Base-by-base conservation (phyloP, 2,329 filamentous ascomycete species). In the Talaromyces sp. region DNA sequence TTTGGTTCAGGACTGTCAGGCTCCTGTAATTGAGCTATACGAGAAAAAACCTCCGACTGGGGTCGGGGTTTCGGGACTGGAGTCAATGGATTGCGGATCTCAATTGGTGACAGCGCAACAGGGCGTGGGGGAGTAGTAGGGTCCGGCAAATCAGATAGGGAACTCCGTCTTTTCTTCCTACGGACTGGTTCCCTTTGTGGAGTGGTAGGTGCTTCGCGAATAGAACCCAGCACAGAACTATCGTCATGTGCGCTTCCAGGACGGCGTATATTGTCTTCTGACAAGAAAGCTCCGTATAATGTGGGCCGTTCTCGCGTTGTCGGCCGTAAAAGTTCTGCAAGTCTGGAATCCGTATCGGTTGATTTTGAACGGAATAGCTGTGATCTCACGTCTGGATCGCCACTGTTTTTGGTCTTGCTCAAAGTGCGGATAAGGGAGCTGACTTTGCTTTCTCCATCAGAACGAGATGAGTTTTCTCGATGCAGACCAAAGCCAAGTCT, bases 151-250 rank as follows among this genome's bases (percentile, higher is more conserved):
- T 98, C 94, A 4, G 93, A 97, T 49, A 98, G 80, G 31, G 93
- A 97, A 79, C 93, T 97, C 74, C 94, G 89, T 63, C 94, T 86
- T 81, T 96, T 97, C 80, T 89, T 93, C 74, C 86, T 88, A 52
- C 76, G 76, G 68, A 75, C 81, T 65, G 52, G 70, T 31, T 75
- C 75, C 69, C 80, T 84, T 1, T 84, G 82, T 16, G 76, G 78
- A 72, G 69, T 71, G 68, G 73, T 81, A 69, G 73, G 81, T 79
- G 75, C 81, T 81, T 80, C 82, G 70, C 79, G 83, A 72, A 83
- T 88, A 49, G 76, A 71, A 3, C 76, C 68, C 65, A 79, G 82
- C 71, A 83, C 88, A 49, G 75, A 71, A 8, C 76, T 68, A 67
- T 83, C 83, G 68, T 82, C 82, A 52, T 86, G 80, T 19, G 78